phyloP scores from a whole-genome alignment of 495 filamentous ascomycete species.

The Melanomma pulvis-pyrius region DNA sequence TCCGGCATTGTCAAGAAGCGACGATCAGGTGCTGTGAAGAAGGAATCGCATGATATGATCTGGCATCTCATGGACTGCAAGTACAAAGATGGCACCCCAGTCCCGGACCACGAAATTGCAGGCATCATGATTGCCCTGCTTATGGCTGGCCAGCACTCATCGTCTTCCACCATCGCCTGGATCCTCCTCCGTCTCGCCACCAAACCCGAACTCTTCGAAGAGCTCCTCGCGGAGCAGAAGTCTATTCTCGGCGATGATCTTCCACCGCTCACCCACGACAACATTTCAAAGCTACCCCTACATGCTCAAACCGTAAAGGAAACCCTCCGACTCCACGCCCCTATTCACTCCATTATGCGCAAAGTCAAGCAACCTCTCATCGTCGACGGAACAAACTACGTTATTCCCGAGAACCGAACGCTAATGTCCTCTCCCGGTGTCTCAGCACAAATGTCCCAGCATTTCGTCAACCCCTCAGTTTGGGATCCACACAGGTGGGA shows the following conservation, averaged over 20 bases:
- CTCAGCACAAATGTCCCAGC: conserved; percentile 65
- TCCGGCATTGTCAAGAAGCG: conserved; percentile 62
- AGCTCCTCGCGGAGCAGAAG: conserved; percentile 61
- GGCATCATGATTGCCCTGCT: conserved; percentile 72
- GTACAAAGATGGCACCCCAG: conserved; percentile 63
- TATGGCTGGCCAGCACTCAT: conserved; percentile 68
- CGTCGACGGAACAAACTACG: conserved; percentile 75
- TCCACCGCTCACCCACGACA: conserved; percentile 58
- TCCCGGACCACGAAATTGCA: conserved; percentile 65
- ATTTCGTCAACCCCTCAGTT: conserved; percentile 76
- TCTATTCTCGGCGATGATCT: conserved; percentile 56
- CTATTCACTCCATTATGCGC: conserved; percentile 66
- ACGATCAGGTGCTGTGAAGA: conserved; percentile 52
- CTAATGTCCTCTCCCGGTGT: conserved; percentile 83
- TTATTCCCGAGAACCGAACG: conserved; percentile 73
- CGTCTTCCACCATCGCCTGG: conserved; percentile 62
- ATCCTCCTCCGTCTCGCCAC: conserved; percentile 62
- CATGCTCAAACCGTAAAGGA: conserved; percentile 62
- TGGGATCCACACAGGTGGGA: conserved; percentile 96
- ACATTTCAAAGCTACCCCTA: conserved; percentile 57
- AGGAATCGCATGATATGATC: conserved; percentile 66
- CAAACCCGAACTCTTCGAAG: conserved; percentile 59
- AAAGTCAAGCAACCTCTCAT: conserved; percentile 63
- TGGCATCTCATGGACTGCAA: conserved; percentile 67
- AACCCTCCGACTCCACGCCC: conserved; percentile 65